Evolutionary conservation across 2,329 filamentous ascomycete genomes (phyloP).

Genomic region (Stachybotrys echinatus): DNA sequence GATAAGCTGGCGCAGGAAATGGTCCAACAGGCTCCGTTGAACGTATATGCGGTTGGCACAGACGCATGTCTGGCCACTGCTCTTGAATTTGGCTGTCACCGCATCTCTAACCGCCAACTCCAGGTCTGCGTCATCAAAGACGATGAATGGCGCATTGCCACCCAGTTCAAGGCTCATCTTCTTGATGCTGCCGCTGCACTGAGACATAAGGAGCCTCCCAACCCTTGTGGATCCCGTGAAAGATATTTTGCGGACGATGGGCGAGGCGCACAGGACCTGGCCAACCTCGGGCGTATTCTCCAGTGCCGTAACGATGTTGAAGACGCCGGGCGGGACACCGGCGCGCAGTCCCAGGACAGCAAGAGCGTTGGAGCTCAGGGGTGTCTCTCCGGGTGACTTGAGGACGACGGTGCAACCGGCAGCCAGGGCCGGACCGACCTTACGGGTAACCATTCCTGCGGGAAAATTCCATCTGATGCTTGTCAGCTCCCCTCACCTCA

Average conservation of each 20-base stretch:
- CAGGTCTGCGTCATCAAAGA: slow-evolving; percentile 70
- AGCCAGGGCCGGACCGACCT: slow-evolving; percentile 49
- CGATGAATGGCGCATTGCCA: slow-evolving; percentile 73
- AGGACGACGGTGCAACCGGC: slow-evolving; percentile 71
- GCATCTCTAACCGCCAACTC: slow-evolving; percentile 58
- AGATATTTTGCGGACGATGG: slow-evolving; percentile 63
- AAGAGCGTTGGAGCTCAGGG: slow-evolving; percentile 64
- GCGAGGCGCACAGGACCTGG: slow-evolving; percentile 56
- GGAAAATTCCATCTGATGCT: slow-evolving; percentile 66
- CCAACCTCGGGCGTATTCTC: slow-evolving; percentile 63
- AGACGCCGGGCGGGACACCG: slow-evolving; percentile 55
- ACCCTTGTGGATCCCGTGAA: slow-evolving; percentile 60
- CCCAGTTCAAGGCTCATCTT: slow-evolving; percentile 57
- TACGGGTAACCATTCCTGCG: slow-evolving; percentile 44
- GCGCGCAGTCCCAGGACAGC: slow-evolving; percentile 62
- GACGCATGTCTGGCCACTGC: slow-evolving; percentile 86
- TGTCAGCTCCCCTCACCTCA: no score
- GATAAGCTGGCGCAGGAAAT: slow-evolving; percentile 59
- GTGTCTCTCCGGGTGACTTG: slow-evolving; percentile 67
- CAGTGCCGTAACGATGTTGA: slow-evolving; percentile 57
- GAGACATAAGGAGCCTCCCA: slow-evolving; percentile 58
- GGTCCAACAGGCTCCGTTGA: slow-evolving; percentile 66
- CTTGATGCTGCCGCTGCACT: slow-evolving; percentile 64
- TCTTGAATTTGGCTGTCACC: slow-evolving; percentile 79
- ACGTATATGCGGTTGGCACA: slow-evolving; percentile 75